A percentile compares a stretch with the other conserved stretches of the same genome.
Conservation (phyloP, 805 yeast species). For the Teunomyces gatunensis region DNA sequence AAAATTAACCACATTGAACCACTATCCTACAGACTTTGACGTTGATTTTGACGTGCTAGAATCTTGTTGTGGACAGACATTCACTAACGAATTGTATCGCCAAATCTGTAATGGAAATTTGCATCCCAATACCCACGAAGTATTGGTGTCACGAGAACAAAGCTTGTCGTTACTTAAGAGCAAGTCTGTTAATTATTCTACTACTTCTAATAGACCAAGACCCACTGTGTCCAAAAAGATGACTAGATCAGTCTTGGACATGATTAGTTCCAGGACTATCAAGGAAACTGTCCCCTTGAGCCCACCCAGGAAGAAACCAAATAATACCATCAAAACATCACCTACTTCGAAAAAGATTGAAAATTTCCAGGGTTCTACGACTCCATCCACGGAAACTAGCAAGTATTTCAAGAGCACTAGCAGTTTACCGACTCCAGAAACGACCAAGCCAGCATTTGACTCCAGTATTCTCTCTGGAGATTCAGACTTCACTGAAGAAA, state of each 20-base stretch:
- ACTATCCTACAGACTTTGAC: conserved; percentile 44
- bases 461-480: conserved; percentile 22
- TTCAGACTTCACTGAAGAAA: conserved; percentile 32
- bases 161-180: conserved; percentile 18
- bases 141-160: conserved; percentile 48
- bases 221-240: neutral
- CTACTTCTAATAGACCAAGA: neutral
- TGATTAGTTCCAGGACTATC: neutral
- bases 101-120: conserved; percentile 62
- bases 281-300: neutral
- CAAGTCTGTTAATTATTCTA: conserved; percentile 5
- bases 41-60: conserved; percentile 41
- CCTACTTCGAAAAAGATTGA: conserved; percentile 12
- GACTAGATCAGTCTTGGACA: conserved; percentile 5
- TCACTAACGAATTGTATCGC: conserved; percentile 47
- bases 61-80: conserved; percentile 46
- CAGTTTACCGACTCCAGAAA: conserved; percentile 3
- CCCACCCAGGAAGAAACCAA: conserved; percentile 1
- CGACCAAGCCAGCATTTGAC: conserved; percentile 10
- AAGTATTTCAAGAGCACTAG: conserved; percentile 10
- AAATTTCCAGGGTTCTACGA: conserved; percentile 3
- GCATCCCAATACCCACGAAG: conserved; percentile 59
- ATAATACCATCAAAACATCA: conserved; percentile 5
- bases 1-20: conserved; percentile 56
- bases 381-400: conserved; percentile 8